These are phyloP conservation scores for Naematelia aurantialba DNA, from an alignment of 768 basidiomycete genomes.

Conservation along the genomic window DNA sequence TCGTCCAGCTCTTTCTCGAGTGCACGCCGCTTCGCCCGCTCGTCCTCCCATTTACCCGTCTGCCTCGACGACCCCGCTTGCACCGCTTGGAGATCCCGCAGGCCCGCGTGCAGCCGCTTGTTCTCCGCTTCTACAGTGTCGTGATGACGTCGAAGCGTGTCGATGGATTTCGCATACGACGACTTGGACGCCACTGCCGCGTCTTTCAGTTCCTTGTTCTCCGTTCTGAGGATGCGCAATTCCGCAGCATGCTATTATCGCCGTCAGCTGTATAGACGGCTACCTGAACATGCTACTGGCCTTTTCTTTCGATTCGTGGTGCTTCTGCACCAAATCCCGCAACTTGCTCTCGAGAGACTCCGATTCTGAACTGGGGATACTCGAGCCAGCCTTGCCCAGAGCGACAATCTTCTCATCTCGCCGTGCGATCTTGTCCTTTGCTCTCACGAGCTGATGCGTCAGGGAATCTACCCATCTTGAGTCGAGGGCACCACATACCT, in stretches of 20 bases:
- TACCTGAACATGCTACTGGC: background rate
- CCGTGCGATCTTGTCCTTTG: conserved; percentile 18
- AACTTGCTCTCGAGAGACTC: conserved; percentile 9
- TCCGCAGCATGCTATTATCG: background rate
- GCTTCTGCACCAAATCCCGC: conserved; percentile 11
- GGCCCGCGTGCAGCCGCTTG: background rate
- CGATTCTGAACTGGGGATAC: background rate
- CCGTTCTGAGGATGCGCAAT: background rate
- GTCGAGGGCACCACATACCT: conserved; percentile 1
- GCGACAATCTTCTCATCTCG: conserved; percentile 24
- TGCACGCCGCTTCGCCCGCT: background rate
- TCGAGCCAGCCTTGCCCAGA: background rate
- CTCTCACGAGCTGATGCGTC: conserved; percentile 22
- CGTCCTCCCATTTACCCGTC: conserved; percentile 5
- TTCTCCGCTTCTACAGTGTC: background rate
- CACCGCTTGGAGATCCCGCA: conserved; percentile 2
- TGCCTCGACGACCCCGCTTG: conserved; percentile 5
- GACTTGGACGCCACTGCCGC: background rate
- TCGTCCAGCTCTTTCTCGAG: conserved; percentile 3
- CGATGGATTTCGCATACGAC: background rate
- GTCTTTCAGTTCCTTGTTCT: background rate
- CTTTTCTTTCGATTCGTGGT: conserved; percentile 17
- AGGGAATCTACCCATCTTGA: background rate
- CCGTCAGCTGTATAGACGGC: background rate
- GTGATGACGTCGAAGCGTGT: background rate